Evolutionary conservation across 768 basidiomycete genomes (phyloP).

Genomic region (Daedaleopsis sinensis): DNA sequence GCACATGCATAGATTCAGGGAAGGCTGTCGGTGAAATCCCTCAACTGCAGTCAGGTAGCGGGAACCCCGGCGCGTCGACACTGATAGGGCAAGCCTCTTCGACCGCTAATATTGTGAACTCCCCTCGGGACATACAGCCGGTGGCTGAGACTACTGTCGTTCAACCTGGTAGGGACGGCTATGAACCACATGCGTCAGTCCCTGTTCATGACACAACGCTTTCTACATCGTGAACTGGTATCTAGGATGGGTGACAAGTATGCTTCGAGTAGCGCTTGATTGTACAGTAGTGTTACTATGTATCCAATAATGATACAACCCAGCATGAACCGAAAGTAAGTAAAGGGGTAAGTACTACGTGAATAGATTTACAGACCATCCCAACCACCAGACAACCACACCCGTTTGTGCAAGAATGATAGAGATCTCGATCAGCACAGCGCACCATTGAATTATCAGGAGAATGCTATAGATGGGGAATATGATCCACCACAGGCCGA

Average conservation of each 20-base stretch:
- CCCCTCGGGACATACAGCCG: too few species aligned
- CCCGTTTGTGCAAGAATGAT: conserved; percentile 61
- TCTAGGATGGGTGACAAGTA: neutral
- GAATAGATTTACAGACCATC: conserved; percentile 64
- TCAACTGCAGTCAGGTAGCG: conserved; percentile 15
- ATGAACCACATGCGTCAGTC: too few species aligned
- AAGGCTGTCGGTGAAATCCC: conserved; percentile 38
- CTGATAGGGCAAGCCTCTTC: too few species aligned
- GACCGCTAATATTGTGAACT: too few species aligned
- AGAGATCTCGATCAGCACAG: conserved; percentile 59
- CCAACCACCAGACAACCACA: conserved; percentile 73
- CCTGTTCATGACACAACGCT: neutral
- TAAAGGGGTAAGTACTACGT: conserved; percentile 37
- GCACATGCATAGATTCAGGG: conserved; percentile 64
- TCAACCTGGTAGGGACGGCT: too few species aligned
- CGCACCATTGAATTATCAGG: conserved; percentile 68
- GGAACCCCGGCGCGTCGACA: neutral
- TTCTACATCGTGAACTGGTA: neutral
- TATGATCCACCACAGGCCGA: conserved; percentile 63
- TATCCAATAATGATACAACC: conserved; percentile 16
- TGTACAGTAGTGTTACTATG: conserved; percentile 14
- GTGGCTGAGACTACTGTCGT: too few species aligned
- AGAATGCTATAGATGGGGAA: conserved; percentile 67
- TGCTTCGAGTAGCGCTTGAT: neutral
- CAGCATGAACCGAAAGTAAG: neutral